Conservation (phyloP, 2,329 filamentous ascomycete genomes). For the Phaeophleospora eucalypticola region DNA sequence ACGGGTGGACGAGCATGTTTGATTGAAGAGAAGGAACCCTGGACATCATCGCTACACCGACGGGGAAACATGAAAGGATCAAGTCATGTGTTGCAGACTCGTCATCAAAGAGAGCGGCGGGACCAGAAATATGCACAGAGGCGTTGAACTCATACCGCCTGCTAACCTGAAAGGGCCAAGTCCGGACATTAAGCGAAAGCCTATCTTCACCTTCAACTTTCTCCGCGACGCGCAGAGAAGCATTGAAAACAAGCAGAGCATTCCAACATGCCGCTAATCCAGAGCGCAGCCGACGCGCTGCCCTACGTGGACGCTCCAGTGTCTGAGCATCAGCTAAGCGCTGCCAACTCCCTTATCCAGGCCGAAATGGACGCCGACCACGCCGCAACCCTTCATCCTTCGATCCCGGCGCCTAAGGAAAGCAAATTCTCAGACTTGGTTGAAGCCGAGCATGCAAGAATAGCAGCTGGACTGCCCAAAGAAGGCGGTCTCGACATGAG, state of each 20-base stretch:
- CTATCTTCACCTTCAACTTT: background rate
- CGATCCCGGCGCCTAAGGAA: slow-evolving; percentile 51
- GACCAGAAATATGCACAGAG: too few species aligned
- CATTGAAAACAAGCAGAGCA: background rate
- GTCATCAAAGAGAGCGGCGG: too few species aligned
- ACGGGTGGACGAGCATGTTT: background rate
- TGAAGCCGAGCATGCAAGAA: slow-evolving; percentile 62
- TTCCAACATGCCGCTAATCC: slow-evolving; percentile 59
- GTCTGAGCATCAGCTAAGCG: slow-evolving; percentile 57
- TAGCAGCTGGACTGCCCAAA: slow-evolving; percentile 49
- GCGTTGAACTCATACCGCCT: background rate
- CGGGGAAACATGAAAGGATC: too few species aligned
- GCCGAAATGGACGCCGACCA: slow-evolving; percentile 57
- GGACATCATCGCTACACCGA: too few species aligned
- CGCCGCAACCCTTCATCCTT: slow-evolving; percentile 52
- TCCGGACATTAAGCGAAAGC: background rate
- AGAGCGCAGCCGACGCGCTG: slow-evolving; percentile 71
- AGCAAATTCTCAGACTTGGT: slow-evolving; percentile 64
- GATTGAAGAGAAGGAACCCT: background rate
- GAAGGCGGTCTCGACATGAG: slow-evolving; percentile 63
- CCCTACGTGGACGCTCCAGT: slow-evolving; percentile 80
- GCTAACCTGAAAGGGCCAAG: background rate
- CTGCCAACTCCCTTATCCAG: slow-evolving; percentile 66
- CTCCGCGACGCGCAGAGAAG: background rate
- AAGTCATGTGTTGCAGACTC: too few species aligned